Evolutionary conservation across 495 filamentous ascomycete species (phyloP).

Genomic region (Penicillium samsonianum): DNA sequence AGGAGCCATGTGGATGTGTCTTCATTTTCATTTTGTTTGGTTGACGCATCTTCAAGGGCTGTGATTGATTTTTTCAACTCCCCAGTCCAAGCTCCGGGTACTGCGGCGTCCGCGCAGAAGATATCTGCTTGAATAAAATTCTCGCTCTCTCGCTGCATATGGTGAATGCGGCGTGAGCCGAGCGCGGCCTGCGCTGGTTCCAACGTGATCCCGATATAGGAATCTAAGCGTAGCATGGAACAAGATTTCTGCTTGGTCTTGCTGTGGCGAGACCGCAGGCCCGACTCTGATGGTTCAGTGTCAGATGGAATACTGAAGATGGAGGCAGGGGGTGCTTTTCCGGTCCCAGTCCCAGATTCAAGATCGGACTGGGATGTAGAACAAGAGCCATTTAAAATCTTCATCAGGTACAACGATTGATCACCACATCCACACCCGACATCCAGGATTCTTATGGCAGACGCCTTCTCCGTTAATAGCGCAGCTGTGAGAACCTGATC

Average conservation of each 20-base stretch:
- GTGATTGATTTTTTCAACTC: constrained; percentile 25
- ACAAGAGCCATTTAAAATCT: not conserved
- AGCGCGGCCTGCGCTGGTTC: constrained; percentile 33
- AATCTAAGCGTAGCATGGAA: constrained; percentile 25
- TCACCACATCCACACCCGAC: constrained; percentile 55
- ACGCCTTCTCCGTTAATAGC: constrained; percentile 21
- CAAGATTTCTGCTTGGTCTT: not conserved
- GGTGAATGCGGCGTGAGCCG: constrained; percentile 23
- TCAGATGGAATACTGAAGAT: not conserved
- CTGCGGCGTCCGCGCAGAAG: constrained; percentile 37
- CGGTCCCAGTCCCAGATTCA: not conserved
- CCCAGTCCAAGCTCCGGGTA: constrained; percentile 29
- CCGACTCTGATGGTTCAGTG: not conserved
- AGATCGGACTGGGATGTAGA: not conserved
- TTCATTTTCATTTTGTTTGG: not conserved
- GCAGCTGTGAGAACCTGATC: constrained; percentile 42
- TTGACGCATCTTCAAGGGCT: not conserved
- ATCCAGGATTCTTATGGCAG: constrained; percentile 40
- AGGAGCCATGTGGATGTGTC: constrained; percentile 41
- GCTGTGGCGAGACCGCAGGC: not conserved
- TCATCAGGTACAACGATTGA: constrained; percentile 39
- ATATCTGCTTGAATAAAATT: constrained; percentile 19
- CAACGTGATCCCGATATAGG: constrained; percentile 49
- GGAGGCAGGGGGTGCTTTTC: not conserved
- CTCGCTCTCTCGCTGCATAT: not conserved